phyloP scores from a whole-genome alignment of 2,329 filamentous ascomycete species.

The Stachybotrys chartarum region DNA sequence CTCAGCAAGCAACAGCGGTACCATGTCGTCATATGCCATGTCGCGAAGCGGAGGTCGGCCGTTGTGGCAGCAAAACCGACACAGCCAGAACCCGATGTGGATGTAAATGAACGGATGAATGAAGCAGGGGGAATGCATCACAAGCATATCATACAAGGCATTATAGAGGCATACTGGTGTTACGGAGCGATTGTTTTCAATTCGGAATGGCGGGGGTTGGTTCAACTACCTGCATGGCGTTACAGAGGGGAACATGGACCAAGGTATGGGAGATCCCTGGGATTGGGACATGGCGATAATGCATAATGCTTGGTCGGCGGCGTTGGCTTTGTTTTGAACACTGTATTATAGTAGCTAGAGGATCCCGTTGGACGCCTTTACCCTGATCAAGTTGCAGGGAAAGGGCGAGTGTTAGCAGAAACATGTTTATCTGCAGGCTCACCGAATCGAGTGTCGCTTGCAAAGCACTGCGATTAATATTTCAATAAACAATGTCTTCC shows the following conservation, averaged over 20 bases:
- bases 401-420: no score
- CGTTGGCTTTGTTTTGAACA: background rate
- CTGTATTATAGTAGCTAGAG: background rate
- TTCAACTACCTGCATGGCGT: background rate
- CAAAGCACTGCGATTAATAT: no score
- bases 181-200: background rate
- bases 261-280: background rate
- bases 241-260: background rate
- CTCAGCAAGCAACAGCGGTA: conserved; percentile 6
- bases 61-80: conserved; percentile 48
- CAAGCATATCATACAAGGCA: background rate
- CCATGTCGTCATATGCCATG: conserved; percentile 13
- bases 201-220: background rate
- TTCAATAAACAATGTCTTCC: no score
- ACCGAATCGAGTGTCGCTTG: no score
- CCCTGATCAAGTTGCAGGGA: no score
- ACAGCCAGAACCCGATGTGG: conserved; percentile 40
- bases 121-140: background rate
- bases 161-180: background rate
- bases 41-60: conserved; percentile 27
- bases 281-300: background rate
- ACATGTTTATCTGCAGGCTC: no score
- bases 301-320: background rate
- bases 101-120: conserved; percentile 22
- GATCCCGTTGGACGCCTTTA: no score